A percentile compares a stretch with the other conserved stretches of the same genome.
These are phyloP conservation scores for Calonectria hawksworthii DNA, from an alignment of 2,329 filamentous ascomycete species.

Conservation along the genomic window DNA sequence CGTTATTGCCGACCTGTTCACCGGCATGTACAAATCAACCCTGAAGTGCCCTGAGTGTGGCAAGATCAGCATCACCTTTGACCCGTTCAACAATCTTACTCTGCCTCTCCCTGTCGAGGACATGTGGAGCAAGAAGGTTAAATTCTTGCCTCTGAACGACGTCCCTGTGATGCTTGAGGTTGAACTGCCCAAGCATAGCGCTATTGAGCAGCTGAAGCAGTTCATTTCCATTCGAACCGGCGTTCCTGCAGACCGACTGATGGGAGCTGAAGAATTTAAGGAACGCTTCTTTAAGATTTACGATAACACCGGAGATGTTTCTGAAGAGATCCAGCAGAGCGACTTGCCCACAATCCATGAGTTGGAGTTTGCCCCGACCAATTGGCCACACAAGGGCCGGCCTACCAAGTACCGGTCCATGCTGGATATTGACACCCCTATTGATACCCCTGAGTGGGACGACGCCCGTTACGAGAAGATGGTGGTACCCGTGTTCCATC, in stretches of 20 bases:
- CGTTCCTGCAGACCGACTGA: conserved; percentile 75
- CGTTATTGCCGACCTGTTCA: conserved; percentile 94
- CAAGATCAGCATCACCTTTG: conserved; percentile 98
- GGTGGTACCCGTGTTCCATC: conserved; percentile 80
- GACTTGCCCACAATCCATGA: conserved; percentile 81
- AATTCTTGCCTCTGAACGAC: conserved; percentile 83
- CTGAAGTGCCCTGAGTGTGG: conserved; percentile 90
- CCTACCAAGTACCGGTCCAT: conserved; percentile 65
- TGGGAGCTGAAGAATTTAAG: conserved; percentile 86
- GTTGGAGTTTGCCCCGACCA: conserved; percentile 83
- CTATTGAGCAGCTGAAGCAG: conserved; percentile 77
- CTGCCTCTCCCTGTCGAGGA: conserved; percentile 90
- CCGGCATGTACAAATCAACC: conserved; percentile 98
- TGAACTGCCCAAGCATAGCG: conserved; percentile 84
- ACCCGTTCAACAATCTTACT: conserved; percentile 96
- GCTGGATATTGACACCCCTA: conserved; percentile 60
- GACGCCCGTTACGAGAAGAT: conserved; percentile 75
- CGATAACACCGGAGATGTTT: conserved; percentile 75
- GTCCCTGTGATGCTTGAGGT: conserved; percentile 79
- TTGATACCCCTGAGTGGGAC: conserved; percentile 66
- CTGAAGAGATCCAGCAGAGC: conserved; percentile 78
- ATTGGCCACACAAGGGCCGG: conserved; percentile 72
- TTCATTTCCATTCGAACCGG: conserved; percentile 78
- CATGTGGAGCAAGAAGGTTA: conserved; percentile 81
- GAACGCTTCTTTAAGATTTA: conserved; percentile 90